Evolutionary conservation across 306 rosid genomes (phyloP).

Genomic region (Prunus armeniaca): DNA sequence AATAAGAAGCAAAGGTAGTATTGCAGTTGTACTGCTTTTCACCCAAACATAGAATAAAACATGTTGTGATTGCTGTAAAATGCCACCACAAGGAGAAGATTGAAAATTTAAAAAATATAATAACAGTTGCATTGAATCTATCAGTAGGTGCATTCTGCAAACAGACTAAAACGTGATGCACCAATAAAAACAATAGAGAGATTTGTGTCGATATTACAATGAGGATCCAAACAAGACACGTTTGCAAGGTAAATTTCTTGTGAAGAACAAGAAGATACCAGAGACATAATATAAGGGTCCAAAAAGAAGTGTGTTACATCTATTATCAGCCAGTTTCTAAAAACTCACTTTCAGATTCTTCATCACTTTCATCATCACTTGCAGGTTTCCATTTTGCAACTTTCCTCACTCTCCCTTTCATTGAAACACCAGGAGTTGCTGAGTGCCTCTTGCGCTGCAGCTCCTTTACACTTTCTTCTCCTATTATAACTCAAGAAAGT

Average conservation of each 20-base stretch:
- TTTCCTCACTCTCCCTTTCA: constrained; percentile 92
- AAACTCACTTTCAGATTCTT: constrained; percentile 84
- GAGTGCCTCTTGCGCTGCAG: constrained; percentile 96
- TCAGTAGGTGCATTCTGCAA: not conserved
- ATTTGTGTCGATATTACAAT: not conserved
- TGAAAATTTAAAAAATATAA: not conserved
- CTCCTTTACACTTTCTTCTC: constrained; percentile 92
- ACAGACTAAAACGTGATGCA: not conserved
- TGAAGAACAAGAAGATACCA: constrained; percentile 6
- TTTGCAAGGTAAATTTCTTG: not conserved
- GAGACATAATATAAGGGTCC: not conserved
- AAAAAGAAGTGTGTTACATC: constrained; percentile 20
- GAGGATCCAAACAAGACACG: not conserved
- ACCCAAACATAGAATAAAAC: constrained; percentile 9
- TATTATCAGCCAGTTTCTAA: constrained; percentile 21
- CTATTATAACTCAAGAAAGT: constrained; percentile 36
- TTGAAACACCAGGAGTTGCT: constrained; percentile 80
- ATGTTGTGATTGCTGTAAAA: not conserved
- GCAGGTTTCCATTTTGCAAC: constrained; percentile 81
- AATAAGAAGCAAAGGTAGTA: constrained; percentile 14
- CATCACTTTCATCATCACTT: constrained; percentile 81
- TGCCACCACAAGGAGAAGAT: not conserved
- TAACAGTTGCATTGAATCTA: not conserved
- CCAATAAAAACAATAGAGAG: not conserved
- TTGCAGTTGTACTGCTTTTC: constrained; percentile 5